A percentile compares a stretch with the other conserved stretches of the same genome.
These are phyloP conservation scores for Leishmania tropica DNA, from an alignment of 208 protist genomes.

Conservation along the genomic window DNA sequence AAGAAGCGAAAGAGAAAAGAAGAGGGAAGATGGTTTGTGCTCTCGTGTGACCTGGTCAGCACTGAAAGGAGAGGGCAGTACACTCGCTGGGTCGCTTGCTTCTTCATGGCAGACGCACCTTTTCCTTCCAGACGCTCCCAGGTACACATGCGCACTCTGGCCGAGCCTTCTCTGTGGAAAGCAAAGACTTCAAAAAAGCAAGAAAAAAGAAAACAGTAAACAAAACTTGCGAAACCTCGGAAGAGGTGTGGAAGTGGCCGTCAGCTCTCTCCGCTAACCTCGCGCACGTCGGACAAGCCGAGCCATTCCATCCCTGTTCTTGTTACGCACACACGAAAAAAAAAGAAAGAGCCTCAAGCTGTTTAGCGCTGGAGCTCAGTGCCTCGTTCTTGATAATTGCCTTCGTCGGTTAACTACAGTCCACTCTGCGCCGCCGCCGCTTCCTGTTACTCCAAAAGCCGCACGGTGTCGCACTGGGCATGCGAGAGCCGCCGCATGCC, in stretches of 20 bases:
- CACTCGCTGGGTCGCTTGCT: background rate
- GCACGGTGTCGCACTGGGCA: background rate
- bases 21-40: background rate
- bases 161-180: background rate
- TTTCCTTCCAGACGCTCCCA: background rate
- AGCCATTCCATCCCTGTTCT: background rate
- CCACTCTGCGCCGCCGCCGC: background rate
- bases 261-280: background rate
- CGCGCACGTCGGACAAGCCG: background rate
- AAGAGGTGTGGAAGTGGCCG: background rate
- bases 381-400: background rate
- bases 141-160: background rate
- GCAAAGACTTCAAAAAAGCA: background rate
- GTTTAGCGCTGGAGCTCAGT: background rate
- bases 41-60: background rate
- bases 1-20: background rate
- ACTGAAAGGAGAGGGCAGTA: background rate
- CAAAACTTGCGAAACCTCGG: background rate
- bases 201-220: background rate
- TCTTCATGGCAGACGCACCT: background rate
- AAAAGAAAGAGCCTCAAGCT: background rate
- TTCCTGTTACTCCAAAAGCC: background rate
- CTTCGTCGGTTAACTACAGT: background rate
- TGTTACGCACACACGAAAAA: background rate
- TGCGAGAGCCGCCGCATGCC: background rate